Evolutionary conservation across 768 basidiomycete genomes (phyloP).

Genomic region (Aureoboletus auriporus): DNA sequence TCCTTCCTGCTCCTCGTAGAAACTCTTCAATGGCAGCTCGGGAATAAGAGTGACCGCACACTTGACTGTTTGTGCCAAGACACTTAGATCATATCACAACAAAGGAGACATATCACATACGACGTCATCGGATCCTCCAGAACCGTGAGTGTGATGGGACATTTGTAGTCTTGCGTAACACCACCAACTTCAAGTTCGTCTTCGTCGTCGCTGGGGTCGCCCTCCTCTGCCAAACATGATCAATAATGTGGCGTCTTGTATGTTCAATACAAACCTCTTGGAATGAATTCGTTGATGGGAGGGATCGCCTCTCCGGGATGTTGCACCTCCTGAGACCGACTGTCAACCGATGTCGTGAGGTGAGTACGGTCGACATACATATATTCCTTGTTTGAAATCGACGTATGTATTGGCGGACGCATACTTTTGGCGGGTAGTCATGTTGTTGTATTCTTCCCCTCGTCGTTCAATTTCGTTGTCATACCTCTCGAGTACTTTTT

Average conservation of each 20-base stretch:
- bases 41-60: conserved; percentile 85
- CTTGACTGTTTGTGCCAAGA: conserved; percentile 35
- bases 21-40: conserved; percentile 62
- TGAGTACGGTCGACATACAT: conserved; percentile 41
- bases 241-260: background rate
- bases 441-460: conserved; percentile 45
- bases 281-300: conserved; percentile 69
- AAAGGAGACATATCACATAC: conserved; percentile 42
- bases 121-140: conserved; percentile 77
- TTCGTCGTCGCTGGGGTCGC: conserved; percentile 78
- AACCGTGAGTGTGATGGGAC: conserved; percentile 69
- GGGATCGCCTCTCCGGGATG: conserved; percentile 69
- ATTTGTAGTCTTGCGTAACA: conserved; percentile 76
- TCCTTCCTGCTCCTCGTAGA: conserved; percentile 37
- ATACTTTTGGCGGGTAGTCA: conserved; percentile 80
- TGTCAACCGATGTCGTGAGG: conserved; percentile 7
- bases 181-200: conserved; percentile 90
- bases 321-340: conserved; percentile 51
- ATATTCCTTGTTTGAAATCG: conserved; percentile 61
- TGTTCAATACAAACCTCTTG: conserved; percentile 48
- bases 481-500: conserved; percentile 49
- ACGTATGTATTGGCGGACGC: conserved; percentile 56
- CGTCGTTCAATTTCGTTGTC: conserved; percentile 38
- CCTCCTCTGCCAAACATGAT: conserved; percentile 51
- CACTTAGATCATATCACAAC: conserved; percentile 2